Base-by-base conservation (phyloP, 164 flowering plant genomes). In the Umbilicus rupestris region DNA sequence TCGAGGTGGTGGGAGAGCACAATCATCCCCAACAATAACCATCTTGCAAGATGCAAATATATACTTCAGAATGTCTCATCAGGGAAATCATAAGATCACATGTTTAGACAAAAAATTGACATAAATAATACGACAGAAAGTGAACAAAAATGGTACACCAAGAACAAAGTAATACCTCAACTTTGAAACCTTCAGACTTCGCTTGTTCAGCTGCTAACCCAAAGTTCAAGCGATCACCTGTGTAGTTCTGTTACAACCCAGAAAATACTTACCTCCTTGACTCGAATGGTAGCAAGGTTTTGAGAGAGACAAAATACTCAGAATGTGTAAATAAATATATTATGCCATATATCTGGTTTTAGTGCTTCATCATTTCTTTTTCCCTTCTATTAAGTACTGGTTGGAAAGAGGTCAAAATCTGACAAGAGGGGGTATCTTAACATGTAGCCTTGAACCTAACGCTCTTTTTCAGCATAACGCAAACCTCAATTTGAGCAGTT, bases 131-230 rank as follows among this genome's bases (percentile, higher is more conserved):
- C 20, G 6, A 50, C 10, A 6, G 17, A 52, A 17, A 10, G 2
- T 11, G 31, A 8, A 52, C 31, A 50, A 55, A 55, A 12, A 3
- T 12, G 29, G 30, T 55, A 55, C 33, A 55, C 33, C 19, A 4
- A 28, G 5, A 12, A 55, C 60, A 28, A 26, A 55, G 14, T 22
- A 65, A 29, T 77, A 94, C 98, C 95, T 94, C 95, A 28, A 94
- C 79, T 75, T 85, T 82, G 72, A 80, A 94, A 73, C 97, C 98
- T 79, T 94, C 97, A 66, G 97, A 78, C 74, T 87, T 94, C 68
- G 98, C 97, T 85, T 87, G 85, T 79, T 94, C 97, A 66, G 96
- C 92, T 62, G 99, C 99, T 79, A 94, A 75, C 70, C 97, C 99
- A 80, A 94, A 94, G 76, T 88, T 94, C 70, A 94, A 75, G n/a